Conservation (phyloP, 2,329 filamentous ascomycete genomes). For the Tetracladium maxilliforme region DNA sequence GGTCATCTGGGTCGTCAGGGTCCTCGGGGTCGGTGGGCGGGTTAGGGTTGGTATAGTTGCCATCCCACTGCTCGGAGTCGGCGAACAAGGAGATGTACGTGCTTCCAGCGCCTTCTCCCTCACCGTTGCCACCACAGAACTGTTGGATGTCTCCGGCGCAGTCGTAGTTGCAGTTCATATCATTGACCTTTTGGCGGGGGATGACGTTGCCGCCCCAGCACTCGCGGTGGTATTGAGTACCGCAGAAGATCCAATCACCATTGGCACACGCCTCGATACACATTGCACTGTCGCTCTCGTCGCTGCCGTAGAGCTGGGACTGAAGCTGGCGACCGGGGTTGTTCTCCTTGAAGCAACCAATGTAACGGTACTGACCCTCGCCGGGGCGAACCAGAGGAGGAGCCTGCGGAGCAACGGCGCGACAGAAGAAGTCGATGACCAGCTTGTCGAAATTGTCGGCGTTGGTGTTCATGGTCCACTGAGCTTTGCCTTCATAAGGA, state of each 20-base stretch:
- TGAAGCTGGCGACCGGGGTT: conserved; percentile 36
- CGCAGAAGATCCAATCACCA: conserved; percentile 31
- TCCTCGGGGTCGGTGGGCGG: not conserved
- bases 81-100: conserved; percentile 33
- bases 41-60: conserved; percentile 10
- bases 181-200: conserved; percentile 25
- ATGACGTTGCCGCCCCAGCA: conserved; percentile 38
- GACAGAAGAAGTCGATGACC: conserved; percentile 33
- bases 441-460: conserved; percentile 36
- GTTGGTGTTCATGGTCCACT: conserved; percentile 43
- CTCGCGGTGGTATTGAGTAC: conserved; percentile 32
- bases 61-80: conserved; percentile 9
- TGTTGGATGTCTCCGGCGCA: conserved; percentile 33
- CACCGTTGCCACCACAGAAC: conserved; percentile 36
- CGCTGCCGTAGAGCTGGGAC: conserved; percentile 22
- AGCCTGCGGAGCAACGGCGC: conserved; percentile 34
- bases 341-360: conserved; percentile 40
- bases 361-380: conserved; percentile 32
- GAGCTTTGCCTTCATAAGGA: conserved; percentile 28
- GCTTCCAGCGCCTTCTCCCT: conserved; percentile 15
- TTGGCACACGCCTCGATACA: conserved; percentile 29
- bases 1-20: conserved; percentile 5
- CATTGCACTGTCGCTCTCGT: conserved; percentile 23
- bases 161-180: conserved; percentile 32
- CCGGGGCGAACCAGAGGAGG: conserved; percentile 28